Evolutionary conservation across 371 early-diverging fungal genomes (phyloP).

Genomic region (Haplosporangium sp.): DNA sequence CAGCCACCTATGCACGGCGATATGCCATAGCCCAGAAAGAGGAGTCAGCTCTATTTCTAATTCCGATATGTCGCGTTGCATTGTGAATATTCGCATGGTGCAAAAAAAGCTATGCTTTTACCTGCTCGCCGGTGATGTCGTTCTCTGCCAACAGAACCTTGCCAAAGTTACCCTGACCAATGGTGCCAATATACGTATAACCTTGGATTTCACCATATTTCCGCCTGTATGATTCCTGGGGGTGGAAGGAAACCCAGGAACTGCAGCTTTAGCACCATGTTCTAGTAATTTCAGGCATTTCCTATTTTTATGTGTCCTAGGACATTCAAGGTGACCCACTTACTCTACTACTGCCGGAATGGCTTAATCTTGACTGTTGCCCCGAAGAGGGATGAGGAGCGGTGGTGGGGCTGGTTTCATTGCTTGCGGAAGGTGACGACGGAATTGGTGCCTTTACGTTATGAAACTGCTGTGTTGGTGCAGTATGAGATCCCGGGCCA

Average conservation of each 20-base stretch:
- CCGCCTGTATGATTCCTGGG: slow-evolving; percentile 42
- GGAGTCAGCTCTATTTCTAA: no score
- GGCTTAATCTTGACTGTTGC: slow-evolving; percentile 42
- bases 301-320: neutral
- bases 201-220: slow-evolving; percentile 54
- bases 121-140: slow-evolving; percentile 68
- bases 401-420: neutral
- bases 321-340: neutral
- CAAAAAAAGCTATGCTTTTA: slow-evolving; percentile 46
- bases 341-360: slow-evolving; percentile 36
- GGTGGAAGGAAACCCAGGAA: neutral
- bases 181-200: slow-evolving; percentile 60
- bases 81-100: no score
- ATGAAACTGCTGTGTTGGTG: slow-evolving; percentile 33
- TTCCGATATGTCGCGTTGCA: no score
- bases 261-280: no score
- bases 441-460: slow-evolving; percentile 33
- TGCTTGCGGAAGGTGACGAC: slow-evolving; percentile 11
- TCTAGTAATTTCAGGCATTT: no score
- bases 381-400: slow-evolving; percentile 18
- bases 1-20: slow-evolving; percentile 60
- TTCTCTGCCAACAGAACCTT: slow-evolving; percentile 84
- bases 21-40: no score
- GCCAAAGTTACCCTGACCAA: slow-evolving; percentile 89
- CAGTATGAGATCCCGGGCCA: slow-evolving; percentile 28